phyloP scores from a whole-genome alignment of 257 asterid species.

The Misopates orontium region DNA sequence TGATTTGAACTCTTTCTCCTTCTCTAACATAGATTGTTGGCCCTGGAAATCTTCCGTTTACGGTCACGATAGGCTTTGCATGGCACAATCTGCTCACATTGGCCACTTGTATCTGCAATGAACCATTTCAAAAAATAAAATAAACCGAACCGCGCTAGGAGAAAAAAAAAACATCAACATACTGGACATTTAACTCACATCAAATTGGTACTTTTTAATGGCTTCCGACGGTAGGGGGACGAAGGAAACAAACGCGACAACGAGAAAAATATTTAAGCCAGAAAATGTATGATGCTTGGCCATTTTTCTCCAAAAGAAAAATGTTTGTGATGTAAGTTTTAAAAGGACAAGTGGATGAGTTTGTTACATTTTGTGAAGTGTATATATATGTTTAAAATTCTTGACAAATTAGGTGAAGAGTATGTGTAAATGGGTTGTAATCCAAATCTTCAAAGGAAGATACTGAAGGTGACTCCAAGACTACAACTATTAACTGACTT shows the following conservation, averaged over 20 bases:
- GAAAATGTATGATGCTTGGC: conserved; percentile 13
- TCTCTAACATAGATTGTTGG: conserved; percentile 60
- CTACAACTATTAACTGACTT: conserved; percentile 39
- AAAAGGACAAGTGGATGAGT: conserved; percentile 15
- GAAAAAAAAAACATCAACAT: neutral
- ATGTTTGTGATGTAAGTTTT: neutral
- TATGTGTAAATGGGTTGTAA: conserved; percentile 30
- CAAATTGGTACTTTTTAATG: conserved; percentile 49
- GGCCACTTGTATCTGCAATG: conserved; percentile 45
- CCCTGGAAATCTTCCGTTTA: conserved; percentile 63
- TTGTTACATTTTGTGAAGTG: neutral
- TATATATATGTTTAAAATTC: conserved; percentile 29
- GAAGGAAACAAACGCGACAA: conserved; percentile 34
- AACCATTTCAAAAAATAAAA: neutral
- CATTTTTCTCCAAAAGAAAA: conserved; percentile 30
- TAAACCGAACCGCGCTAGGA: neutral
- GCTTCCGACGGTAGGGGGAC: conserved; percentile 34
- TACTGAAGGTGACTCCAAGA: conserved; percentile 34
- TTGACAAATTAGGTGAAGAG: conserved; percentile 38
- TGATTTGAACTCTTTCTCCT: conserved; percentile 56
- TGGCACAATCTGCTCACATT: conserved; percentile 68
- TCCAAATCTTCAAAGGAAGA: conserved; percentile 53
- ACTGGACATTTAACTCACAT: conserved; percentile 34
- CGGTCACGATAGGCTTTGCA: conserved; percentile 66
- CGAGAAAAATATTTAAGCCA: conserved; percentile 9